Conservation (phyloP, 192 early-diverging fungal species). For the Pilaira anomala region DNA sequence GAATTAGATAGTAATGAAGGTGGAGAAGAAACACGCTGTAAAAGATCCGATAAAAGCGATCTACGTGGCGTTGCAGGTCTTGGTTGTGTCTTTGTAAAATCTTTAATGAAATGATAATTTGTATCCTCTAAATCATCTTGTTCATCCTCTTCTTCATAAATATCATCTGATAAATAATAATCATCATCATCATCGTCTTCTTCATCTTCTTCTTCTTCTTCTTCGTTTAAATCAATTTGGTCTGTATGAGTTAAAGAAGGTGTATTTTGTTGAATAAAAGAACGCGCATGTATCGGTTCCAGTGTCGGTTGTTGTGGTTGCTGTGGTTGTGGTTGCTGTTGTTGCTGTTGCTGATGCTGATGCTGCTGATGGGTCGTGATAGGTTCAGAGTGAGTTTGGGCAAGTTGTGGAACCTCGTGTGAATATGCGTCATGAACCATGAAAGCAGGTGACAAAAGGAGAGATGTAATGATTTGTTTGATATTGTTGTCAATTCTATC, state of each 20-base stretch:
- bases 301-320: too few species aligned
- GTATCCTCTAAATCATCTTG: background rate
- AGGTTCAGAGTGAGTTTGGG: background rate
- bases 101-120: background rate
- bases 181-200: background rate
- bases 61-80: background rate
- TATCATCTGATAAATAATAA: background rate
- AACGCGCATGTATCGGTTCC: too few species aligned
- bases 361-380: conserved; percentile 1
- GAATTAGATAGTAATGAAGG: background rate
- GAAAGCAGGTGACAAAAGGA: conserved; percentile 8
- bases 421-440: conserved; percentile 1
- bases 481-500: background rate
- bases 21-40: conserved; percentile 1
- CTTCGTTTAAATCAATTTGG: background rate
- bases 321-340: background rate
- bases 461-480: conserved; percentile 9
- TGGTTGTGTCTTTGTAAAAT: conserved; percentile 21
- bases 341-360: background rate
- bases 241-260: too few species aligned
- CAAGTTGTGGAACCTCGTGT: conserved; percentile 2
- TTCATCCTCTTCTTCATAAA: background rate
- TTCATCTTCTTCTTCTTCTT: background rate
- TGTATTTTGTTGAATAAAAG: too few species aligned
- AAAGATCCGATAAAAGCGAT: conserved; percentile 13